These are phyloP conservation scores for Fusarium transvaalense DNA, from an alignment of 2,329 filamentous ascomycete genomes.

Conservation along the genomic window DNA sequence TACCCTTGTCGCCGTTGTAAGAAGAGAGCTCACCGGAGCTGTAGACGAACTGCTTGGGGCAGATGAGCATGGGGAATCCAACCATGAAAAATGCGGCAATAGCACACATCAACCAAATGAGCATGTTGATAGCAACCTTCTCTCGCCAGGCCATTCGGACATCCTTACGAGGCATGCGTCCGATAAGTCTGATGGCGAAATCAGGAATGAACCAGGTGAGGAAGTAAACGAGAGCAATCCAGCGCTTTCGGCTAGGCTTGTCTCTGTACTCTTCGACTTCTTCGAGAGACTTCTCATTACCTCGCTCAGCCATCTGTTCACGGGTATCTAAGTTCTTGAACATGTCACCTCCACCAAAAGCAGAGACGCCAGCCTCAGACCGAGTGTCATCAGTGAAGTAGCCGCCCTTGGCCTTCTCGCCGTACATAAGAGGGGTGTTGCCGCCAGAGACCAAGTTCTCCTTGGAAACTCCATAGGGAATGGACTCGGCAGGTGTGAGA, in stretches of 20 bases:
- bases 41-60: slow-evolving; percentile 90
- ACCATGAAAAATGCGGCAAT: slow-evolving; percentile 90
- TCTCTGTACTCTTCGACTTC: slow-evolving; percentile 89
- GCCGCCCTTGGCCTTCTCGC: slow-evolving; percentile 80
- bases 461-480: slow-evolving; percentile 72
- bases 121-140: slow-evolving; percentile 96
- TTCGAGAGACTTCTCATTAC: slow-evolving; percentile 88
- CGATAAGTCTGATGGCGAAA: slow-evolving; percentile 79
- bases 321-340: slow-evolving; percentile 96
- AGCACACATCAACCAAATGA: slow-evolving; percentile 91
- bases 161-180: slow-evolving; percentile 91
- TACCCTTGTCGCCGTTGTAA: slow-evolving; percentile 77
- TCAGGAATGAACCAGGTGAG: slow-evolving; percentile 92
- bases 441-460: slow-evolving; percentile 68
- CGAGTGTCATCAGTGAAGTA: slow-evolving; percentile 93
- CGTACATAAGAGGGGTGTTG: slow-evolving; percentile 71
- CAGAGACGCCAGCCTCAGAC: slow-evolving; percentile 93
- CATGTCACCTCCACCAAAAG: slow-evolving; percentile 93
- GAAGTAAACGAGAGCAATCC: slow-evolving; percentile 85
- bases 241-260: slow-evolving; percentile 86
- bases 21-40: slow-evolving; percentile 80
- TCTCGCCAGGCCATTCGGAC: slow-evolving; percentile 94
- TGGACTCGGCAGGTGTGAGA: slow-evolving; percentile 68
- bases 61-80: slow-evolving; percentile 87
- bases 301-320: slow-evolving; percentile 94